These are phyloP conservation scores for Leccinum subtestaceum DNA, from an alignment of 768 basidiomycete genomes.

Conservation along the genomic window DNA sequence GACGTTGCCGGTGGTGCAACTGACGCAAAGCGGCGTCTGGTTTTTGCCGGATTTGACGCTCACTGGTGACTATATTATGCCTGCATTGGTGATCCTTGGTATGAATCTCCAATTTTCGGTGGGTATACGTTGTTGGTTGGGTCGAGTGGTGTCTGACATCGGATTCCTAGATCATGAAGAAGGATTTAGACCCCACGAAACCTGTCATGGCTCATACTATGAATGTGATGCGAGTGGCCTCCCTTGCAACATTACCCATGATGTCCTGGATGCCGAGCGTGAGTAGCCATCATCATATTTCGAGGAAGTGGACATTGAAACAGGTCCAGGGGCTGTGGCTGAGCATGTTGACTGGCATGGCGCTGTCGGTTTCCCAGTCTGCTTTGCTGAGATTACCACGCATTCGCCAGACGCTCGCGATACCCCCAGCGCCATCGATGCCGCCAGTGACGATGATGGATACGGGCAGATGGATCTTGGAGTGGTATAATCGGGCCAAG, in stretches of 20 bases:
- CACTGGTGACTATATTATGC: slow-evolving; percentile 78
- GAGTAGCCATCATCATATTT: slow-evolving; percentile 27
- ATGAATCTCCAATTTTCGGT: slow-evolving; percentile 74
- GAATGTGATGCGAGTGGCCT: slow-evolving; percentile 63
- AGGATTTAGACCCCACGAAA: slow-evolving; percentile 51
- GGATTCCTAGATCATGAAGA: slow-evolving; percentile 40
- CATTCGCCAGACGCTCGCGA: slow-evolving; percentile 39
- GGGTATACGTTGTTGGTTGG: slow-evolving; percentile 23
- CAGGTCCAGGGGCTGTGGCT: slow-evolving; percentile 50
- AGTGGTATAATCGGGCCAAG: slow-evolving; percentile 15
- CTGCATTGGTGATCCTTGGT: slow-evolving; percentile 50
- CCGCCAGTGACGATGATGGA: slow-evolving; percentile 31
- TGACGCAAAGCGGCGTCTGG: slow-evolving; percentile 71
- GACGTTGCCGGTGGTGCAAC: slow-evolving; percentile 65
- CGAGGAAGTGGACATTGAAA: not conserved
- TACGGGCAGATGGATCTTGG: slow-evolving; percentile 13
- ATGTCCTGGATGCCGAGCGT: slow-evolving; percentile 66
- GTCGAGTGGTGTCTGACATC: not conserved
- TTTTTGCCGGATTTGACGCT: slow-evolving; percentile 76
- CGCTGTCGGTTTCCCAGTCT: slow-evolving; percentile 46
- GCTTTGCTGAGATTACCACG: slow-evolving; percentile 40
- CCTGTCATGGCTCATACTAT: slow-evolving; percentile 63
- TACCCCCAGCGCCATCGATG: slow-evolving; percentile 24
- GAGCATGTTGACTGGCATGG: slow-evolving; percentile 53
- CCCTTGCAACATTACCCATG: slow-evolving; percentile 49